phyloP scores from a whole-genome alignment of 2,329 filamentous ascomycete species.

The Dactylellina drechsleri region DNA sequence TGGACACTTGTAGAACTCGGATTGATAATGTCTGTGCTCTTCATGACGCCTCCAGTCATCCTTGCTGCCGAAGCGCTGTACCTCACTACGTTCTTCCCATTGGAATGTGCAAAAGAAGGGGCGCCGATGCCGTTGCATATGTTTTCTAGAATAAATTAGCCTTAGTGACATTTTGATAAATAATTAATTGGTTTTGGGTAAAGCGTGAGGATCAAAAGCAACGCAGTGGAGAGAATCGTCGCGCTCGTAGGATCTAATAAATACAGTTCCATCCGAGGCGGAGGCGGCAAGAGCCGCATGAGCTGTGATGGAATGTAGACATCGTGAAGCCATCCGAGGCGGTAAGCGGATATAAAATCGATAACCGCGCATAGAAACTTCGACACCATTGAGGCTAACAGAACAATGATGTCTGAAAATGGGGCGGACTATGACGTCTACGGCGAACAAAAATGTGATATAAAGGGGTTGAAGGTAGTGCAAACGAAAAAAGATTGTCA shows the following conservation, averaged over 20 bases:
- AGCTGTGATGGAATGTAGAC: no score
- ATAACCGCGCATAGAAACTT: no score
- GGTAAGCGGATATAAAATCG: no score
- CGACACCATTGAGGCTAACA: no score
- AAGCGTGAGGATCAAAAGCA: not conserved
- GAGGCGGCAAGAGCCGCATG: no score
- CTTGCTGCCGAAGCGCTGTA: slow-evolving; percentile 85
- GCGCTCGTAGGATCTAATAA: no score
- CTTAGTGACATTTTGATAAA: slow-evolving; percentile 6
- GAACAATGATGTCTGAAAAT: not conserved
- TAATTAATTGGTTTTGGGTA: not conserved
- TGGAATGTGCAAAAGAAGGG: slow-evolving; percentile 84
- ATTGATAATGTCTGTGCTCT: slow-evolving; percentile 77
- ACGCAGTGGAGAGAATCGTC: no score
- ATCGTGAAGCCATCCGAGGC: no score
- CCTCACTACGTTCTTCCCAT: slow-evolving; percentile 65
- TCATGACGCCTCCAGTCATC: slow-evolving; percentile 96
- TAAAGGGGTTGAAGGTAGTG: no score
- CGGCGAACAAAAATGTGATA: not conserved
- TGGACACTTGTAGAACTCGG: slow-evolving; percentile 78
- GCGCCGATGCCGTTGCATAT: slow-evolving; percentile 80
- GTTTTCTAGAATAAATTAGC: slow-evolving; percentile 71
- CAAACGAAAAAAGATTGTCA: not conserved
- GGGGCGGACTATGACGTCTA: slow-evolving; percentile 1
- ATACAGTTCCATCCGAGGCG: no score